Base-by-base conservation (phyloP, 805 yeast genomes). In the Suhomyces xylopsoci region DNA sequence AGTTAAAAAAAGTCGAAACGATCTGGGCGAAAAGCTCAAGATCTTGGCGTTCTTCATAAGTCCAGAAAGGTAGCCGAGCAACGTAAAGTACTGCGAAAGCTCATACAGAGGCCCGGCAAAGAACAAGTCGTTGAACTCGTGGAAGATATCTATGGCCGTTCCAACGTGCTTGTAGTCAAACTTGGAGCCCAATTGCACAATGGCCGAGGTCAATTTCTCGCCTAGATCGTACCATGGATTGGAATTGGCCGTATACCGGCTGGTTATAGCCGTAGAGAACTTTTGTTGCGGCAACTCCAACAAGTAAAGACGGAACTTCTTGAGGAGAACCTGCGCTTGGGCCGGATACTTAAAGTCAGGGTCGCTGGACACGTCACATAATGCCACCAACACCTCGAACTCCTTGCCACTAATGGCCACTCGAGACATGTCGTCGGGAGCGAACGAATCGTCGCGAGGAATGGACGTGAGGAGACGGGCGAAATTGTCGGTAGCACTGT, bases 381-480 rank as follows among this genome's bases (percentile, higher is more conserved):
- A 66, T 0, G 90, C 87, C 45, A 80, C 58, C 53, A 85, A 69
- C 5, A 80, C 77, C 56, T 85, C 88, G 52, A 75, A 73, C 62
- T 84, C 87, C 52, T 77, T 80, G 40, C 74, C 67, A 1, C 81
- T 67, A 54, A 81, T 71, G 14, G 81, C 79, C 15, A 78, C 75
- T 4, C 68, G 53, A 5, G 71, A 60, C 32, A 69, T 56, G 17
- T 26, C 58, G 17, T 53, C 49, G 30, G 36, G 49, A 20, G 50
- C 51, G 26, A 49, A 54, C 12, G 48, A 38, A 12, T 57, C 58
- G 22, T 45, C 51, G 15, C 45, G 52, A 14, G 55, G 46, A 10
- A 53, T 40, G 43, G 25, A 30, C 2, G 58, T 40, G 40, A 64
- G 50, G 38, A 71, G 58, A 22, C 55, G 64, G 17, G 58, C 53